Evolutionary conservation across 208 protist genomes (phyloP).

Genomic region (Trypanosoma scelopori): DNA sequence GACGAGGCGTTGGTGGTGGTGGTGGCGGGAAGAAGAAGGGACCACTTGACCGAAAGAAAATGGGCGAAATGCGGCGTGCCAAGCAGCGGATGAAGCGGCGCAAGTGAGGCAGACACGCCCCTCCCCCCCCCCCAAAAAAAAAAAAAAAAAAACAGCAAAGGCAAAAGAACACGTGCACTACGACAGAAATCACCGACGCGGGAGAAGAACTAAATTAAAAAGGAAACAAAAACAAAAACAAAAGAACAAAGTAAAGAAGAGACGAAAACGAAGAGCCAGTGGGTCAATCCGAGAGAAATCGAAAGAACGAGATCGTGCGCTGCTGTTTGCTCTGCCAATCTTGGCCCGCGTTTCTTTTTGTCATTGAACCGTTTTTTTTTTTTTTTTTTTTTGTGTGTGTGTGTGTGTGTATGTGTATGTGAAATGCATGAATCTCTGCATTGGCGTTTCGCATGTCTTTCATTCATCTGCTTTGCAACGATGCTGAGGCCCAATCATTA

Average conservation of each 20-base stretch:
- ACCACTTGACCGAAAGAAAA: constrained; percentile 70
- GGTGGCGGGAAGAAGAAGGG: constrained; percentile 55
- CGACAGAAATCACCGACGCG: constrained; percentile 2
- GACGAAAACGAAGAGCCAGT: not conserved
- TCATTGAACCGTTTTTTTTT: too few species aligned
- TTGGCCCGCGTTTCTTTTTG: too few species aligned
- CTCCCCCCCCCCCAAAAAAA: not conserved
- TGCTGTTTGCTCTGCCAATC: too few species aligned
- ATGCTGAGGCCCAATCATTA: too few species aligned
- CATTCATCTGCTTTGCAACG: too few species aligned
- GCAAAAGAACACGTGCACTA: constrained; percentile 1
- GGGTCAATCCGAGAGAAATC: not conserved
- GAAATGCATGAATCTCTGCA: too few species aligned
- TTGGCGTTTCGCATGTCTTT: too few species aligned
- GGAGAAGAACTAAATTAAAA: not conserved
- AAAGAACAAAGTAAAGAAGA: constrained; percentile 5
- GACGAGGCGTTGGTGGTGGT: too few species aligned
- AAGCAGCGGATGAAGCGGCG: constrained; percentile 38
- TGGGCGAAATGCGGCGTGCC: constrained; percentile 73
- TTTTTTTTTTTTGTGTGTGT: too few species aligned
- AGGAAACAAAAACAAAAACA: constrained; percentile 1
- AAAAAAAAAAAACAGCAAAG: constrained; percentile 1
- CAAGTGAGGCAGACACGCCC: not conserved
- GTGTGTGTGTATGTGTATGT: too few species aligned
- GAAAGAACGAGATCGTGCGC: not conserved